These are phyloP conservation scores for Penicillium sp. DNA, from an alignment of 2,329 filamentous ascomycete species.

Conservation along the genomic window DNA sequence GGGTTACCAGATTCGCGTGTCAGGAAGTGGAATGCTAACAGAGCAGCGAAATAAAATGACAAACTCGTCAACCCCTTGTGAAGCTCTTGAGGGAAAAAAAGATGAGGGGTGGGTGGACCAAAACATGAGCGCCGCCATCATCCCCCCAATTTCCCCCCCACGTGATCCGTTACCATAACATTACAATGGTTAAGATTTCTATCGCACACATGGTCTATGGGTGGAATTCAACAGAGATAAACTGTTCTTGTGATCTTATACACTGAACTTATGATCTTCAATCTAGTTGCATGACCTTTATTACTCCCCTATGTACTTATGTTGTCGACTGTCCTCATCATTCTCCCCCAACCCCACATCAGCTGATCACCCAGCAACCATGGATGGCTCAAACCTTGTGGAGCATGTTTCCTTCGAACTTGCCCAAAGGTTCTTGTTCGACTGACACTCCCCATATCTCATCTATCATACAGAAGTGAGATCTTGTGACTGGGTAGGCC, in stretches of 20 bases:
- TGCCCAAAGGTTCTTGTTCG: too few relatives aligned
- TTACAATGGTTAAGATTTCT: background rate
- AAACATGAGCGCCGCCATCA: slow-evolving; percentile 16
- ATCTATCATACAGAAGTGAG: too few relatives aligned
- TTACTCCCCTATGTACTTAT: too few relatives aligned
- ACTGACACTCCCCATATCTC: too few relatives aligned
- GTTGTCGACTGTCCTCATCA: slow-evolving; percentile 4
- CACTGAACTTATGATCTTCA: too few relatives aligned
- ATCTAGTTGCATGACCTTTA: too few relatives aligned
- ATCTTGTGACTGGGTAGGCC: too few relatives aligned
- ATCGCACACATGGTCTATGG: background rate
- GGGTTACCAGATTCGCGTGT: background rate
- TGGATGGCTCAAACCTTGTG: slow-evolving; percentile 16
- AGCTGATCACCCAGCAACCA: slow-evolving; percentile 16
- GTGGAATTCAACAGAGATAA: too few relatives aligned
- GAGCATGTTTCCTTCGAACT: background rate
- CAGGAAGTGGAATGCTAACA: background rate
- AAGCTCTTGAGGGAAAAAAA: slow-evolving; percentile 11
- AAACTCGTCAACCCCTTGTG: background rate
- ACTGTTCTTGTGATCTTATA: too few relatives aligned
- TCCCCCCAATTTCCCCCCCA: slow-evolving; percentile 18
- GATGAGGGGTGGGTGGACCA: slow-evolving; percentile 24
- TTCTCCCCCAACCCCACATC: slow-evolving; percentile 13
- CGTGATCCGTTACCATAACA: slow-evolving; percentile 19
- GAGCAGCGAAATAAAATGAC: background rate